phyloP scores from a whole-genome alignment of 305 asterid genomes.

The Solanum hybrid region DNA sequence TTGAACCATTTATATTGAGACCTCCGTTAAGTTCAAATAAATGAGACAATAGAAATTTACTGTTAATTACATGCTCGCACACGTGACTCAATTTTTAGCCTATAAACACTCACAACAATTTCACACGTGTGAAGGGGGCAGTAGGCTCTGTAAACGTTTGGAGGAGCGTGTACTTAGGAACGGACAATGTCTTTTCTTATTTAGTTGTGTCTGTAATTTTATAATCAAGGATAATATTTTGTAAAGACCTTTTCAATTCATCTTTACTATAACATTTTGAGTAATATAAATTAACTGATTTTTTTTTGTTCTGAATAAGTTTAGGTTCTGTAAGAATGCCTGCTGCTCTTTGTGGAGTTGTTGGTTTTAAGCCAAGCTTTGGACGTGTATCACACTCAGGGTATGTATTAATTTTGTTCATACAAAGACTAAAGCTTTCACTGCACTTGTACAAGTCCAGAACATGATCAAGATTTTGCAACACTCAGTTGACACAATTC shows the following conservation, averaged over 20 bases:
- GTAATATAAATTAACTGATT: not conserved
- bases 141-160: not conserved
- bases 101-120: not conserved
- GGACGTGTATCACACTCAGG: constrained; percentile 73
- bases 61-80: not conserved
- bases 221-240: not conserved
- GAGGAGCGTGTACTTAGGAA: not conserved
- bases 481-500: not conserved
- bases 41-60: not conserved
- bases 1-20: not conserved
- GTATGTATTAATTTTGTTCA: constrained; percentile 15
- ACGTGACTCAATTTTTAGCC: not conserved
- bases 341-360: constrained; percentile 93
- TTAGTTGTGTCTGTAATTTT: not conserved
- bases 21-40: not conserved
- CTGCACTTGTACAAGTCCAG: not conserved
- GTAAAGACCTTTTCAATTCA: not conserved
- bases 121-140: not conserved
- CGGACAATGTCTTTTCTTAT: not conserved
- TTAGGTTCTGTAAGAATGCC: constrained; percentile 92
- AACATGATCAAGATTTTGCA: not conserved
- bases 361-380: constrained; percentile 82
- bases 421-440: not conserved
- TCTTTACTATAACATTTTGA: not conserved
- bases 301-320: not conserved